Conservation (phyloP, 2,329 filamentous ascomycete genomes). For the Pestalotiopsis sp. region DNA sequence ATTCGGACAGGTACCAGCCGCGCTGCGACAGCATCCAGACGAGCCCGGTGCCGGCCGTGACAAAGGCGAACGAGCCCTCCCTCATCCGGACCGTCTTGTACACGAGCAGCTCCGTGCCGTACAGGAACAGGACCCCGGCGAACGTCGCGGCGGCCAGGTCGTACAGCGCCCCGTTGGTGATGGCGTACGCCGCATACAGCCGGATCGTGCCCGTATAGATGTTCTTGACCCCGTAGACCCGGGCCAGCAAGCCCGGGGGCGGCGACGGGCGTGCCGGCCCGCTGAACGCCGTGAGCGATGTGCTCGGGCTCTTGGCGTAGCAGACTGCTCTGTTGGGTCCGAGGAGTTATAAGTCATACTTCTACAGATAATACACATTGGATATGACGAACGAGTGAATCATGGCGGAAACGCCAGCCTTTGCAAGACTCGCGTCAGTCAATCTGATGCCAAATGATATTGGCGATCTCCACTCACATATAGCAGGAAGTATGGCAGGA, state of each 20-base stretch:
- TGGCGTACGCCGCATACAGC: constrained; percentile 33
- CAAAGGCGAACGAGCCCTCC: constrained; percentile 23
- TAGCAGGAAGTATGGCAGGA: constrained; percentile 30
- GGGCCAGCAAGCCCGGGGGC: constrained; percentile 27
- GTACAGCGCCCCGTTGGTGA: constrained; percentile 32
- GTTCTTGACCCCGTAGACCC: constrained; percentile 36
- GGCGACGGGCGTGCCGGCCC: constrained; percentile 27
- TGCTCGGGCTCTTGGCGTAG: constrained; percentile 23
- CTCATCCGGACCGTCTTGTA: constrained; percentile 24
- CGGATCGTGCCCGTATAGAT: constrained; percentile 34
- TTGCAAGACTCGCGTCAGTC: background rate
- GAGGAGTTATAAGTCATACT: background rate
- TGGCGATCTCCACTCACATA: constrained; percentile 17
- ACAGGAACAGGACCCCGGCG: constrained; percentile 31
- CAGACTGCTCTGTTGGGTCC: constrained; percentile 19
- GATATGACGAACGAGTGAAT: background rate
- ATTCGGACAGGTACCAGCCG: constrained; percentile 19
- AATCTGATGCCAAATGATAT: background rate
- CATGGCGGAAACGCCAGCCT: constrained; percentile 6
- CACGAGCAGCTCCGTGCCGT: constrained; percentile 25
- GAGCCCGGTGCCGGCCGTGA: constrained; percentile 19
- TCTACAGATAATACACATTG: constrained; percentile 19
- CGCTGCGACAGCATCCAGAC: constrained; percentile 26
- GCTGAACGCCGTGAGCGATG: constrained; percentile 25
- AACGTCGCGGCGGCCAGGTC: constrained; percentile 30